These are phyloP conservation scores for Leishmania arabica DNA, from an alignment of 208 protist species.

Conservation along the genomic window DNA sequence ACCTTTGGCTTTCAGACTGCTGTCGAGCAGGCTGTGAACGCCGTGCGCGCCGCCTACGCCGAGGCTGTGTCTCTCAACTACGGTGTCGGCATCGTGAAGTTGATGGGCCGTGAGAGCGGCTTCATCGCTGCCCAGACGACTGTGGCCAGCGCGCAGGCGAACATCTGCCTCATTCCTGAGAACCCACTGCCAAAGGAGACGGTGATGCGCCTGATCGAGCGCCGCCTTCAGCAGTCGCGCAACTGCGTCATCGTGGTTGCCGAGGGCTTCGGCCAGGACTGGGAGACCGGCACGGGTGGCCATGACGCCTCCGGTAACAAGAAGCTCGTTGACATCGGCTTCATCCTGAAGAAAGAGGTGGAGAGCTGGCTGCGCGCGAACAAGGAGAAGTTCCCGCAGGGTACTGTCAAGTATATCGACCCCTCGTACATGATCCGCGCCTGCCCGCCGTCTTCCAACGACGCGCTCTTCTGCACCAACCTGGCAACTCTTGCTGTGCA, in stretches of 20 bases:
- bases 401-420: slow-evolving; percentile 95
- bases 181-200: slow-evolving; percentile 83
- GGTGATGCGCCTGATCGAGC: slow-evolving; percentile 81
- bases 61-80: slow-evolving; percentile 90
- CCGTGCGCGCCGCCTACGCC: slow-evolving; percentile 91
- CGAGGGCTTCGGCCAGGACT: slow-evolving; percentile 94
- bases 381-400: slow-evolving; percentile 62
- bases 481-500: slow-evolving; percentile 90
- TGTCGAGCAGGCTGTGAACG: slow-evolving; percentile 87
- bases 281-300: slow-evolving; percentile 53
- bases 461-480: slow-evolving; percentile 89
- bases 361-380: slow-evolving; percentile 80
- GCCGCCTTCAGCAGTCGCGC: slow-evolving; percentile 68
- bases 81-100: slow-evolving; percentile 95
- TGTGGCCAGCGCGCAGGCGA: slow-evolving; percentile 89
- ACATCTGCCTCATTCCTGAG: slow-evolving; percentile 94
- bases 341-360: slow-evolving; percentile 87
- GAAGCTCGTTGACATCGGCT: slow-evolving; percentile 92
- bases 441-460: slow-evolving; percentile 87
- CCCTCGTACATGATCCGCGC: slow-evolving; percentile 97
- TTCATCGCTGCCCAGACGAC: slow-evolving; percentile 94
- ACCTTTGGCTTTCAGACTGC: slow-evolving; percentile 96
- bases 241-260: slow-evolving; percentile 95
- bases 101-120: slow-evolving; percentile 95
- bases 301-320: slow-evolving; percentile 94